Percentiles rank a stretch among this genome's conserved stretches.
Evolutionary conservation across 495 filamentous ascomycete species (phyloP).

Genomic region (Aspergillus taichungensis): DNA sequence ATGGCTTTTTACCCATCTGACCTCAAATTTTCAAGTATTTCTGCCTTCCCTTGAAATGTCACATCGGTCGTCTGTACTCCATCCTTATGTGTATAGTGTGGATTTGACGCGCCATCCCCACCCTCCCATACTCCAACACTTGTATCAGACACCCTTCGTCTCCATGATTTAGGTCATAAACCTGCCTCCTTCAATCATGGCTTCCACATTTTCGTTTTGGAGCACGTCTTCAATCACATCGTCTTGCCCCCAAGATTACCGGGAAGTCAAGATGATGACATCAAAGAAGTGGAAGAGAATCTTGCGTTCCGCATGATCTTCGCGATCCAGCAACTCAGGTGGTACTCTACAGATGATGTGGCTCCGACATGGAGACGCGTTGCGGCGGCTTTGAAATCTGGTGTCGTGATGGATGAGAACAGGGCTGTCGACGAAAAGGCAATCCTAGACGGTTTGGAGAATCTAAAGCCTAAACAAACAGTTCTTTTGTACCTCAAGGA

Average conservation of each 20-base stretch:
- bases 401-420: slow-evolving; percentile 21
- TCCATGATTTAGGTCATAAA: too few relatives aligned
- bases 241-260: slow-evolving; percentile 34
- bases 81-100: too few relatives aligned
- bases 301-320: slow-evolving; percentile 27
- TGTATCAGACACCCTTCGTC: too few relatives aligned
- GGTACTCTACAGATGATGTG: slow-evolving; percentile 10
- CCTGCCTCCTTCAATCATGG: too few relatives aligned
- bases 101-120: too few relatives aligned
- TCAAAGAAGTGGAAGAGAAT: slow-evolving; percentile 26
- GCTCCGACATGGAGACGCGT: slow-evolving; percentile 21
- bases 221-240: slow-evolving; percentile 23
- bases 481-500: slow-evolving; percentile 41
- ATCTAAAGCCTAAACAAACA: slow-evolving; percentile 18
- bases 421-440: slow-evolving; percentile 26
- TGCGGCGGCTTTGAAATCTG: slow-evolving; percentile 21
- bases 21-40: too few relatives aligned
- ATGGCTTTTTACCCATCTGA: too few relatives aligned
- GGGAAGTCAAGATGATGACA: slow-evolving; percentile 26
- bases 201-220: too few relatives aligned
- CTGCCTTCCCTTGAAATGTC: too few relatives aligned
- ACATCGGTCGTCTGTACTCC: too few relatives aligned
- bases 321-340: slow-evolving; percentile 18
- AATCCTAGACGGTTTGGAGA: slow-evolving; percentile 24
- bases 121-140: too few relatives aligned